phyloP scores from a whole-genome alignment of 2,329 filamentous ascomycete species.

The Hypoxylon sp. region DNA sequence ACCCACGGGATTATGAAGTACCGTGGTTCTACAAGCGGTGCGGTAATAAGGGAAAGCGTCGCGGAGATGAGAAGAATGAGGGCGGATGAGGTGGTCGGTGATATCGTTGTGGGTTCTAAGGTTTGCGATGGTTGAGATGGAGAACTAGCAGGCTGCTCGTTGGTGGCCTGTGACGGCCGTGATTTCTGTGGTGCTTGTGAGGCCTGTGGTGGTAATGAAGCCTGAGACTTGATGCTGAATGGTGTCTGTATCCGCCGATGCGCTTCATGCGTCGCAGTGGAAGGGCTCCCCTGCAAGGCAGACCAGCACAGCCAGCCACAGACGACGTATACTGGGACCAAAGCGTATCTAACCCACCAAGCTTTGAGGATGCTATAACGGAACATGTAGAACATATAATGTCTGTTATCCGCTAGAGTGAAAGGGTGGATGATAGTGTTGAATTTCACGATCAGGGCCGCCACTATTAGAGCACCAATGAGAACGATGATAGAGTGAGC shows the following conservation, averaged over 20 bases:
- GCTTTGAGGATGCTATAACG: slow-evolving; percentile 81
- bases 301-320: slow-evolving; percentile 79
- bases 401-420: slow-evolving; percentile 94
- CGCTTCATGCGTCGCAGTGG: not conserved
- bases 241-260: slow-evolving; percentile 37
- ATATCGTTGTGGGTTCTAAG: slow-evolving; percentile 31
- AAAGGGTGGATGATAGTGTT: slow-evolving; percentile 98
- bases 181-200: slow-evolving; percentile 38
- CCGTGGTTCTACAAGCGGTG: slow-evolving; percentile 92
- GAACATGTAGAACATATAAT: slow-evolving; percentile 98
- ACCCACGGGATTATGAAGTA: slow-evolving; percentile 98
- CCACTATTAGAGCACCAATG: slow-evolving; percentile 55
- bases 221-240: slow-evolving; percentile 12
- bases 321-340: slow-evolving; percentile 78
- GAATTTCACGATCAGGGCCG: slow-evolving; percentile 72
- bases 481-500: slow-evolving; percentile 58
- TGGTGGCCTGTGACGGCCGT: not conserved
- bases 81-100: slow-evolving; percentile 65
- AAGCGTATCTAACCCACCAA: slow-evolving; percentile 73
- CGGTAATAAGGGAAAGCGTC: slow-evolving; percentile 83
- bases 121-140: slow-evolving; percentile 39
- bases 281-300: slow-evolving; percentile 66
- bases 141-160: slow-evolving; percentile 42
- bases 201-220: not conserved
- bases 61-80: slow-evolving; percentile 77